Evolutionary conservation across 2,329 filamentous ascomycete species (phyloP), one percentile per base, ranked within the genome.

Genomic region (Teratosphaeria gauchensis): DNA sequence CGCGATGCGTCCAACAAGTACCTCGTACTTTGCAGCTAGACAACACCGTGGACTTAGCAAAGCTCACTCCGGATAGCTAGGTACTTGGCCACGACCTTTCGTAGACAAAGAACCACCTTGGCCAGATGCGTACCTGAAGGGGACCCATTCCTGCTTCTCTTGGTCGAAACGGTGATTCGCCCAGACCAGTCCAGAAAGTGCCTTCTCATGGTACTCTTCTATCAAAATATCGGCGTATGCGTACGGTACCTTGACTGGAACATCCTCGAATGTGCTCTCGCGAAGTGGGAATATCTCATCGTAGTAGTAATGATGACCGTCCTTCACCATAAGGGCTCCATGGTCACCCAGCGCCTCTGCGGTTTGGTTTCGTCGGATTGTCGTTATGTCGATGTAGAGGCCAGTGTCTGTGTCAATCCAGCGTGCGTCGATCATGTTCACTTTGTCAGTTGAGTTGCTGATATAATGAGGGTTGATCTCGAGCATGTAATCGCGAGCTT

Each of bases 361-460:
- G 0, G 71, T 71, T 16, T 72, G 64, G 61, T 82, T 77, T 11
- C 74, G 74, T 55, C 81, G 74, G 4, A 85, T 73, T 5, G 81
- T 79, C 0, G 82, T 84, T 60, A 85, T 83, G 66, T 85, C 83
- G 63, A 85, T 84, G 64, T 83, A 85, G 0, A 85, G 69, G 0
- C 83, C 83, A 0, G 79, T 83, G 0, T 77, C 72, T 21, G 75
- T 83, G 65, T 85, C 82, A 61, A 85, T 83, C 82, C 82, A 85
- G 24, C 83, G 75, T 9, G 78, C 82, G 65, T 85, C 82, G 57
- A 85, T 85, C 33, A 80, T 74, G 61, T 85, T 85, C 54, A 76
- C 64, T 12, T 58, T 69, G 63, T 85, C 83, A 4, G 70, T 56
- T 0, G 70, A 75, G 1, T 72, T 74, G 24, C 73, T 71, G 58